Evolutionary conservation across 2,329 filamentous ascomycete genomes (phyloP).

Genomic region (Neoarthrinium moseri): DNA sequence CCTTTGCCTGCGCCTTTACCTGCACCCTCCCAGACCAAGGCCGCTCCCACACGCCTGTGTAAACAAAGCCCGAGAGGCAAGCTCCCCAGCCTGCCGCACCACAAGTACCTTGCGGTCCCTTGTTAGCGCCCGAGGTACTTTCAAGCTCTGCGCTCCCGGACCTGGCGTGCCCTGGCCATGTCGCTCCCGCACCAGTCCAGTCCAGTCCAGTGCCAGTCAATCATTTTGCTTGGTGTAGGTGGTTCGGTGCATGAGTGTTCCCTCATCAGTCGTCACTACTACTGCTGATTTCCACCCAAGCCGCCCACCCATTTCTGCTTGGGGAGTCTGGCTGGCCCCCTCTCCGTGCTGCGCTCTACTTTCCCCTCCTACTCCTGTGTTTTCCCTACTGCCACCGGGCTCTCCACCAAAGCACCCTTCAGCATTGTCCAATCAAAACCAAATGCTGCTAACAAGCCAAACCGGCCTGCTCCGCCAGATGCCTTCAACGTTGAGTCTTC

Average conservation of each 20-base stretch:
- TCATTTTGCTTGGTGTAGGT: background rate
- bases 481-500: too few relatives aligned
- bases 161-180: background rate
- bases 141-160: background rate
- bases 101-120: constrained; percentile 28
- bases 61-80: too few relatives aligned
- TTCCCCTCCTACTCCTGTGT: constrained; percentile 19
- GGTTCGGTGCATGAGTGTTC: background rate
- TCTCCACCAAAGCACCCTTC: background rate
- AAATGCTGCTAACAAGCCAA: too few relatives aligned
- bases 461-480: too few relatives aligned
- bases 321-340: constrained; percentile 22
- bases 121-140: constrained; percentile 27
- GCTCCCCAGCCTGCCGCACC: background rate
- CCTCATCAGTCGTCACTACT: background rate
- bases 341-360: background rate
- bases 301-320: constrained; percentile 21
- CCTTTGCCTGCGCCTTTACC: constrained; percentile 13
- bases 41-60: constrained; percentile 13
- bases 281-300: constrained; percentile 30
- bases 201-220: too few relatives aligned
- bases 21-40: constrained; percentile 15
- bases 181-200: too few relatives aligned
- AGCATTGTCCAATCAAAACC: too few relatives aligned
- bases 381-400: background rate